phyloP scores from a whole-genome alignment of 2,329 filamentous ascomycete genomes.

The Exophiala xenobiotica region DNA sequence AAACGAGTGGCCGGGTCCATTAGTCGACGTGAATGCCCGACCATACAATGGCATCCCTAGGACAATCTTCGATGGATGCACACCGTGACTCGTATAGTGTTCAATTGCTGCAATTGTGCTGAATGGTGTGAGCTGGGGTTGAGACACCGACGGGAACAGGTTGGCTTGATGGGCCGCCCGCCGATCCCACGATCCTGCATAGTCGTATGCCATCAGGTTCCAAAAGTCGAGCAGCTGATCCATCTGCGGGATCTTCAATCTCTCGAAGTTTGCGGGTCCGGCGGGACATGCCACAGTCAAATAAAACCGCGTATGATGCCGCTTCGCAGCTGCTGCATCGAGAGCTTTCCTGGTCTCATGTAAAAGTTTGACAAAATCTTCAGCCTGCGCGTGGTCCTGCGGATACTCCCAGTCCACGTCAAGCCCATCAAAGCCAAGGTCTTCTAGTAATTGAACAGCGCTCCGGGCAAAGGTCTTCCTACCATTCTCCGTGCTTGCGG shows the following conservation, averaged over 20 bases:
- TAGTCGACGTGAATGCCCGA: slow-evolving; percentile 75
- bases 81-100: slow-evolving; percentile 64
- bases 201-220: slow-evolving; percentile 89
- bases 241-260: slow-evolving; percentile 64
- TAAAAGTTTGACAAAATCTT: slow-evolving; percentile 45
- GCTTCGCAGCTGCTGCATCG: slow-evolving; percentile 25
- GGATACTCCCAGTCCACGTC: slow-evolving; percentile 53
- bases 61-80: slow-evolving; percentile 71
- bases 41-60: slow-evolving; percentile 92
- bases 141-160: slow-evolving; percentile 59
- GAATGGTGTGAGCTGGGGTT: slow-evolving; percentile 71
- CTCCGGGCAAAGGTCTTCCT: slow-evolving; percentile 67
- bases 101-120: slow-evolving; percentile 69
- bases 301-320: slow-evolving; percentile 22
- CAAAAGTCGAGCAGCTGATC: slow-evolving; percentile 68
- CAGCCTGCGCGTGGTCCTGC: slow-evolving; percentile 41
- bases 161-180: slow-evolving; percentile 78
- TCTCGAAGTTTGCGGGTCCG: slow-evolving; percentile 61
- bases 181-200: slow-evolving; percentile 76
- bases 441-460: slow-evolving; percentile 72
- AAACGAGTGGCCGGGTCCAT: slow-evolving; percentile 69
- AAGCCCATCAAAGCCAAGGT: slow-evolving; percentile 67
- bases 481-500: slow-evolving; percentile 59
- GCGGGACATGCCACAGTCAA: slow-evolving; percentile 37
- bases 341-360: slow-evolving; percentile 41